Evolutionary conservation across 768 basidiomycete species (phyloP).

Genomic region (Mycena latifolia): DNA sequence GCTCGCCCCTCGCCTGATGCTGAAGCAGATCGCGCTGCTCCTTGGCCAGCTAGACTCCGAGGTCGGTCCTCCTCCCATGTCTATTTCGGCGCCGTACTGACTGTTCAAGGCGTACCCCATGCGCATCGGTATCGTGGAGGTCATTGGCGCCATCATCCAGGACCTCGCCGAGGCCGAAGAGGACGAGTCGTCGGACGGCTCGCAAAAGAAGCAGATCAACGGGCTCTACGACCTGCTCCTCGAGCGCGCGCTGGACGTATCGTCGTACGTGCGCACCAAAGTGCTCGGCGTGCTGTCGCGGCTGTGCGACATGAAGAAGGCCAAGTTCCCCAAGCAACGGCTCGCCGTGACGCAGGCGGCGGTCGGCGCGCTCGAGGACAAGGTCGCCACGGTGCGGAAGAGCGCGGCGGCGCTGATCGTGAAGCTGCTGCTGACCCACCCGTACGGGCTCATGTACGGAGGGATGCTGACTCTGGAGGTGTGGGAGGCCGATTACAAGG

Average conservation of each 20-base stretch:
- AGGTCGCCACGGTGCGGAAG: constrained; percentile 89
- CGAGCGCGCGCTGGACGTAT: constrained; percentile 89
- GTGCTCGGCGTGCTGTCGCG: constrained; percentile 82
- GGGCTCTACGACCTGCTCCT: constrained; percentile 86
- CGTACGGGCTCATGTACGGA: constrained; percentile 87
- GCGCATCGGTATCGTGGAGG: constrained; percentile 94
- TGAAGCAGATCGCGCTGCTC: constrained; percentile 92
- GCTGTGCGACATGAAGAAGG: constrained; percentile 76
- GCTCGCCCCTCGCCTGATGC: constrained; percentile 79
- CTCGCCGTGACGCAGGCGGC: constrained; percentile 82
- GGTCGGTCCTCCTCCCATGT: constrained; percentile 54
- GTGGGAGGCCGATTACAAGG: constrained; percentile 81
- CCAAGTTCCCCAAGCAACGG: constrained; percentile 91
- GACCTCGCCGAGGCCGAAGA: constrained; percentile 76
- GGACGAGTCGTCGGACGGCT: constrained; percentile 55
- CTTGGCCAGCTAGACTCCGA: constrained; percentile 93
- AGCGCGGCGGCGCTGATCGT: constrained; percentile 82
- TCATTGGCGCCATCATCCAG: constrained; percentile 86
- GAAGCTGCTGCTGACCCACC: constrained; percentile 87
- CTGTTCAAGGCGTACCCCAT: constrained; percentile 87
- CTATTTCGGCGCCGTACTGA: background rate
- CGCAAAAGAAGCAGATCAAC: constrained; percentile 81
- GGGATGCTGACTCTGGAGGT: constrained; percentile 78
- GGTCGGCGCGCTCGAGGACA: constrained; percentile 88
- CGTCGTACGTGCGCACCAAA: constrained; percentile 92